phyloP scores from a whole-genome alignment of 345 rosid species.

The Citrus maxima region DNA sequence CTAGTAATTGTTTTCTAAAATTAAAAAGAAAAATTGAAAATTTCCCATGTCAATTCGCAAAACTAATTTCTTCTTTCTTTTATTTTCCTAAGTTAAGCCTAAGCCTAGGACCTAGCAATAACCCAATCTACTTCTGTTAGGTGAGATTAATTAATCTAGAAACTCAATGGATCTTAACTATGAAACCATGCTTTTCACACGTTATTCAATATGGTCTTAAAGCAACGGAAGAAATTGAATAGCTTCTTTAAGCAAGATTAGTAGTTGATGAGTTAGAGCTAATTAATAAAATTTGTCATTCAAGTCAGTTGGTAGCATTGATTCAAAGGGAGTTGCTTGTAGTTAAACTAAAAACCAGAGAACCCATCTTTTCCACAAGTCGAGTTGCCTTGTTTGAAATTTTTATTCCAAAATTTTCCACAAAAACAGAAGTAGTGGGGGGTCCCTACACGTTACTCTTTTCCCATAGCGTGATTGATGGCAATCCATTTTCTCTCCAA shows the following conservation, averaged over 20 bases:
- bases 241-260: too few species aligned
- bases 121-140: too few species aligned
- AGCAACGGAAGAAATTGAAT: too few species aligned
- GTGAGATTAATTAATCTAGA: too few species aligned
- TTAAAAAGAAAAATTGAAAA: background rate
- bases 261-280: too few species aligned
- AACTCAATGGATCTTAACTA: too few species aligned
- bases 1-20: background rate
- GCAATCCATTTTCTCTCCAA: background rate
- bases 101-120: too few species aligned
- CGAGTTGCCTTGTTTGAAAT: background rate
- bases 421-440: background rate
- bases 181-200: too few species aligned
- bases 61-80: background rate
- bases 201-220: too few species aligned
- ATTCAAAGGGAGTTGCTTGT: conserved; percentile 1
- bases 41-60: background rate
- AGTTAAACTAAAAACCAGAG: background rate
- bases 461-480: conserved; percentile 43
- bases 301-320: background rate
- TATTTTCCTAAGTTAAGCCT: too few species aligned
- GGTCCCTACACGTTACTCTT: conserved; percentile 20
- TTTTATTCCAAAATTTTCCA: background rate
- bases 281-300: background rate
- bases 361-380: background rate